Evolutionary conservation across 495 filamentous ascomycete genomes (phyloP).

Genomic region (Ramalina intermedia): DNA sequence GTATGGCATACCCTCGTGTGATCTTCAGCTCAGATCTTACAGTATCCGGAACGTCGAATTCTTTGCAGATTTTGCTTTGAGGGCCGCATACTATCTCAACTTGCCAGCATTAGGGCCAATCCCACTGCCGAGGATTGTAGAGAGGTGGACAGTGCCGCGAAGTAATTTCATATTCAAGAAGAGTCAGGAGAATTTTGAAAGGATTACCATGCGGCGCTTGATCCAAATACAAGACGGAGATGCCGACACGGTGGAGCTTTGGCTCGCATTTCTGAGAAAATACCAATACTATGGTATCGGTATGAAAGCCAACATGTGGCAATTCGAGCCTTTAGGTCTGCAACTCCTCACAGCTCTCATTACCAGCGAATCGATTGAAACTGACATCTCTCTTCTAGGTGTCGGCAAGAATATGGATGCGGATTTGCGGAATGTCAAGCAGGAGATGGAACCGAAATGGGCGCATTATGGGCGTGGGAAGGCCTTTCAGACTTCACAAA

Average conservation of each 20-base stretch:
- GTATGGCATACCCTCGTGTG: conserved; percentile 68
- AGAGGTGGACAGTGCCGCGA: conserved; percentile 89
- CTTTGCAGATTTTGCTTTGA: conserved; percentile 87
- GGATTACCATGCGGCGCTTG: conserved; percentile 69
- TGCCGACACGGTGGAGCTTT: conserved; percentile 72
- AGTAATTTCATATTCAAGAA: conserved; percentile 92
- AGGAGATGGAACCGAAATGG: conserved; percentile 47
- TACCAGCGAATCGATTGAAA: conserved; percentile 5
- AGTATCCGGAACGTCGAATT: conserved; percentile 82
- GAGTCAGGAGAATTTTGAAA: conserved; percentile 92
- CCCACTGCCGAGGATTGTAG: conserved; percentile 70
- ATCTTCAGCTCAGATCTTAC: conserved; percentile 88
- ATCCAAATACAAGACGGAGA: conserved; percentile 92
- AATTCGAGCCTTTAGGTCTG: conserved; percentile 58
- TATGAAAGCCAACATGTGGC: conserved; percentile 97
- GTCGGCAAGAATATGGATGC: conserved; percentile 53
- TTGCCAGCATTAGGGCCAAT: conserved; percentile 78
- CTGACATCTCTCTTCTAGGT: conserved; percentile 19
- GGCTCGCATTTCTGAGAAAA: conserved; percentile 83
- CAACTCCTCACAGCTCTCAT: not conserved
- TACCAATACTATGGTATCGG: conserved; percentile 87
- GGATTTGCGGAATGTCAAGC: conserved; percentile 39
- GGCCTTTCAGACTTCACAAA: conserved; percentile 32
- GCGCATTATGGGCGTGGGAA: conserved; percentile 46
- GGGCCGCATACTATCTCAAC: conserved; percentile 85